Conservation (phyloP, 306 rosid genomes). For the Corylus avellana region DNA sequence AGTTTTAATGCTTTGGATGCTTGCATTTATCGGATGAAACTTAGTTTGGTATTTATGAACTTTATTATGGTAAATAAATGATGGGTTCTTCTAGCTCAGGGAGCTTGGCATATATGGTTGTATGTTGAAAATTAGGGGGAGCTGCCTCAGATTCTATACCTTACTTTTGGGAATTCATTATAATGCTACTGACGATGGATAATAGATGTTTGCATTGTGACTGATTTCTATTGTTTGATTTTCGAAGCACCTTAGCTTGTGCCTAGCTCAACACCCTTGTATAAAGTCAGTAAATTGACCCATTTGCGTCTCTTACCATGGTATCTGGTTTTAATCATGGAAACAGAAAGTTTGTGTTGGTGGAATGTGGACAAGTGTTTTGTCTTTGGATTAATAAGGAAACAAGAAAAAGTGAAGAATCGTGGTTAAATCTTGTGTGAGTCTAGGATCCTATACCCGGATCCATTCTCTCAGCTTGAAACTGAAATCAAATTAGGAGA, state of each 20-base stretch:
- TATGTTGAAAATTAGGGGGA: background rate
- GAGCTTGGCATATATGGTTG: background rate
- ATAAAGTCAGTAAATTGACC: background rate
- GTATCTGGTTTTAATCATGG: background rate
- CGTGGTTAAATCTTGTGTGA: background rate
- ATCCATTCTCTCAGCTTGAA: background rate
- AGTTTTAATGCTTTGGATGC: conserved; percentile 6
- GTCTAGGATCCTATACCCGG: background rate
- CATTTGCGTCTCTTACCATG: background rate
- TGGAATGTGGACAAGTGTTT: background rate
- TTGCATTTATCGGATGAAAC: background rate
- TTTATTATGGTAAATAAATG: conserved; percentile 22
- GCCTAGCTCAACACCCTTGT: background rate
- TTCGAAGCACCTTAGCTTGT: background rate
- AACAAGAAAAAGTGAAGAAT: background rate
- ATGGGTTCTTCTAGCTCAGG: background rate
- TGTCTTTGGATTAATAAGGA: background rate
- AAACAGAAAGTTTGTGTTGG: background rate
- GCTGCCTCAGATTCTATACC: background rate
- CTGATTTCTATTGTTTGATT: background rate
- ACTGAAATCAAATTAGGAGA: background rate
- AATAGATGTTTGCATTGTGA: background rate
- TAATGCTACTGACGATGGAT: background rate
- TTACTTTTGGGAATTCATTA: background rate
- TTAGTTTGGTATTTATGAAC: background rate